Evolutionary conservation across 495 filamentous ascomycete genomes (phyloP).

Genomic region (Friedmanniomyces simplex): DNA sequence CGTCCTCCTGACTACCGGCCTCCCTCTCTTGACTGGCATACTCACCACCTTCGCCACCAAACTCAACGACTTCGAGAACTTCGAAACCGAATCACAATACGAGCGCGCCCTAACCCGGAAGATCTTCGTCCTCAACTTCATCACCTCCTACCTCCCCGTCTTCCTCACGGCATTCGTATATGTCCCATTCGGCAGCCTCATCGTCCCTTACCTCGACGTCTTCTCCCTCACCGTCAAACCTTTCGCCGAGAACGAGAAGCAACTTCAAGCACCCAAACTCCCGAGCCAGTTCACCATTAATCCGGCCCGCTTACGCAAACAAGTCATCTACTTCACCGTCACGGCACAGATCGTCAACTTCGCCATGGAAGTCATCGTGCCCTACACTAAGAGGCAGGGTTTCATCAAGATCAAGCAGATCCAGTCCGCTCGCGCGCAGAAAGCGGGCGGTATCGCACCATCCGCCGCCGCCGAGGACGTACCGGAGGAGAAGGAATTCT

Average conservation of each 20-base stretch:
- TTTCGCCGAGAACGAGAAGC: constrained; percentile 61
- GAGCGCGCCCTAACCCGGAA: constrained; percentile 77
- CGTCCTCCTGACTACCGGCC: constrained; percentile 61
- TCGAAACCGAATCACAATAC: constrained; percentile 75
- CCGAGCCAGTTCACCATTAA: constrained; percentile 63
- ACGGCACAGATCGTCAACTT: constrained; percentile 89
- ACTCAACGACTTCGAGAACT: constrained; percentile 84
- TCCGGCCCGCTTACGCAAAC: constrained; percentile 71
- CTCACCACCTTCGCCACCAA: constrained; percentile 66
- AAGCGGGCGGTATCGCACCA: no score
- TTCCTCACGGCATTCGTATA: constrained; percentile 95
- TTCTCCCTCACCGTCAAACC: constrained; percentile 68
- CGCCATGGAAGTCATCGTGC: constrained; percentile 78
- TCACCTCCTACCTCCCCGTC: constrained; percentile 88
- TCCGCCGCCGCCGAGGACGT: no score
- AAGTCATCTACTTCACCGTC: constrained; percentile 94
- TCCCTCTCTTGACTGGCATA: constrained; percentile 67
- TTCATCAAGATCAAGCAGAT: constrained; percentile 65
- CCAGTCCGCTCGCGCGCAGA: constrained; percentile 46
- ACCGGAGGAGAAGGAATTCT: constrained; percentile 65
- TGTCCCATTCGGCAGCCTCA: constrained; percentile 77
- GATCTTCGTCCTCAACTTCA: constrained; percentile 92
- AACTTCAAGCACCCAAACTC: constrained; percentile 46
- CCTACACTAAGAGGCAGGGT: constrained; percentile 65
- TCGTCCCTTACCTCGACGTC: constrained; percentile 83